A percentile compares a stretch with the other conserved stretches of the same genome.
These are phyloP conservation scores for Neostapfia colusana DNA, from an alignment of 176 grass and related monocot species.

Conservation along the genomic window DNA sequence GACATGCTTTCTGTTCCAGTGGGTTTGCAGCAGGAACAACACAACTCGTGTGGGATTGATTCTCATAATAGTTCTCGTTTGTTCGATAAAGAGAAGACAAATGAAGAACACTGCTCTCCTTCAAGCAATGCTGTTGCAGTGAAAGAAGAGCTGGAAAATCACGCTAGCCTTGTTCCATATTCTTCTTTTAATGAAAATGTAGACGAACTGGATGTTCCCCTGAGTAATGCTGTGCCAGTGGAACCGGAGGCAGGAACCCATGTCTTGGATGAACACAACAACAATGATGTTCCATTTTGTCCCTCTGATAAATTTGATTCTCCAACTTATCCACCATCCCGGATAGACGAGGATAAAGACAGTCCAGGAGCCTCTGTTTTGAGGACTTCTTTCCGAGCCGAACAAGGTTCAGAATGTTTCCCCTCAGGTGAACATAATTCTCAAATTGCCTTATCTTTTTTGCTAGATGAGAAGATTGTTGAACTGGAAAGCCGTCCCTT, in stretches of 20 bases:
- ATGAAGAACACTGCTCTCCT: constrained; percentile 31
- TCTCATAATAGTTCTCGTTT: constrained; percentile 9
- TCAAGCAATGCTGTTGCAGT: constrained; percentile 26
- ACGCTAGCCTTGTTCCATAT: constrained; percentile 4
- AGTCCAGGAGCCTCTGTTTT: constrained; percentile 6
- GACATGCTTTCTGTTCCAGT: constrained; percentile 32
- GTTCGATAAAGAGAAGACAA: constrained; percentile 24
- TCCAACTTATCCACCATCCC: constrained; percentile 11
- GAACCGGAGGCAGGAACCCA: constrained; percentile 5
- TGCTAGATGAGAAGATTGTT: constrained; percentile 31
- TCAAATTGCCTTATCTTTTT: constrained; percentile 25
- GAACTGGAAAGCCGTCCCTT: constrained; percentile 22
- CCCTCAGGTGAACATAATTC: constrained; percentile 25
- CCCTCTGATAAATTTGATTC: constrained; percentile 21
- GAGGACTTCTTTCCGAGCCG: constrained; percentile 18
- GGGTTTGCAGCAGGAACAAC: constrained; percentile 30
- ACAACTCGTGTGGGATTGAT: constrained; percentile 30
- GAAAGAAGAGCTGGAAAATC: constrained; percentile 31
- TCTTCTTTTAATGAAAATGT: constrained; percentile 27
- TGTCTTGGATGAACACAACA: constrained; percentile 5
- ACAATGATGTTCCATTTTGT: not conserved
- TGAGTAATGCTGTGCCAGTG: constrained; percentile 10
- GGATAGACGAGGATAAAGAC: not conserved
- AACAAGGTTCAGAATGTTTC: constrained; percentile 26
- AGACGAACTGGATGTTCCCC: constrained; percentile 27